Evolutionary conservation across 2,329 filamentous ascomycete species (phyloP), one percentile per base, ranked within the genome.

Genomic region (Xylaria sp.): DNA sequence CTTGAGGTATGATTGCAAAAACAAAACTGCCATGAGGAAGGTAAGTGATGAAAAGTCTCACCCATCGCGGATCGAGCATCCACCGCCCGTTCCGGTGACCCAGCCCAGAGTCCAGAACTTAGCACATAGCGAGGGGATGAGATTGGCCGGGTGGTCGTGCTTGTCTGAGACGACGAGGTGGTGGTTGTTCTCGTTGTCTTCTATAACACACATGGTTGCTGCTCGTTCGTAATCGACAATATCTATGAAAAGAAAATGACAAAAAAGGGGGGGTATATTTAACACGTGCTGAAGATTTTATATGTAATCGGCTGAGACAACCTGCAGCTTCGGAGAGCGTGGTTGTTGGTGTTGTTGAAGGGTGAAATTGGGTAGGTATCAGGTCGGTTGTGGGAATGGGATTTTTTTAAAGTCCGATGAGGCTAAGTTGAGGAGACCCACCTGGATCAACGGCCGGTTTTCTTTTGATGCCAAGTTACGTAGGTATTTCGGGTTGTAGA

Each of bases 51-150:
- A 16, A 16, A 16, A 52, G 19, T 49, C 64, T 66, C 59, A 87
- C 85, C 82, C 80, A 64, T 86, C 76, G 60, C 85, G 83, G 69
- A 94, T 93, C 58, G 88, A 91, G 65, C 89, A 88, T 60, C 90
- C 90, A 68, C 90, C 90, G 62, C 90, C 90, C 2, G 90, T 94
- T 59, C 90, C 91, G 10, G 91, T 93, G 35, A 94, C 93, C 93
- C 94, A 97, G 68, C 94, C 94, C 68, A 95, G 81, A 16, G 83
- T 91, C 84, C 96, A 99, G 78, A 99, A 99, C 73, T 93, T 94
- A 71, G 89, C 89, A 78, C 94, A 99, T 53, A 99, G 83, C 52
- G 90, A 88, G 64, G 92, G 94, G 67, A 97, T 97, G 69, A 96
- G 83, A 77, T 99, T 99, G 66, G 94, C 92, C 19, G 94, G 94